phyloP scores from a whole-genome alignment of 192 early-diverging fungal genomes.

The Dissophora globulifera region DNA sequence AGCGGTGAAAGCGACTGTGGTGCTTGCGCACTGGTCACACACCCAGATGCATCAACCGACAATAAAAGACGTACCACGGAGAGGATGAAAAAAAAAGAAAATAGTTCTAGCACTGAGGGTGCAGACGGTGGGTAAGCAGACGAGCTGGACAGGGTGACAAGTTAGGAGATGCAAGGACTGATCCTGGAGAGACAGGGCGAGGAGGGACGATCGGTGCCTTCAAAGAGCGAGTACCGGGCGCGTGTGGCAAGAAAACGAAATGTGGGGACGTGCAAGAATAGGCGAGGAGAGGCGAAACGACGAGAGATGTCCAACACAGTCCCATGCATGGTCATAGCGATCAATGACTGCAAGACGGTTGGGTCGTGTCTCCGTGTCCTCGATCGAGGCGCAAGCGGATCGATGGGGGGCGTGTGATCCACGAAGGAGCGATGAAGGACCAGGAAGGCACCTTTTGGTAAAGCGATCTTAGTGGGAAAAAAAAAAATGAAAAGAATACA shows the following conservation, averaged over 20 bases:
- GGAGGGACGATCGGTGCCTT: conserved; percentile 10
- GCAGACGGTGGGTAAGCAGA: background rate
- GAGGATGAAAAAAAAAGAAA: background rate
- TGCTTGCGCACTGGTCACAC: background rate
- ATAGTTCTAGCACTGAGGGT: too few relatives aligned
- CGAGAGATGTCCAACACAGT: background rate
- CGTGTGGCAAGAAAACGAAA: background rate
- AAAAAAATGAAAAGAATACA: too few relatives aligned
- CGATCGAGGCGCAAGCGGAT: background rate
- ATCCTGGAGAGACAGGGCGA: background rate
- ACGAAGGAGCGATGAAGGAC: too few relatives aligned
- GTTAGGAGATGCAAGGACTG: background rate
- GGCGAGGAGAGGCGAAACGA: background rate
- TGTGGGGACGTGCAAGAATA: background rate
- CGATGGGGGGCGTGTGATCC: background rate
- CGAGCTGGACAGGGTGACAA: background rate
- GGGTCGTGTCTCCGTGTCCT: background rate
- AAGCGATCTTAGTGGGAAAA: too few relatives aligned
- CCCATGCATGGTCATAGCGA: conserved; percentile 19
- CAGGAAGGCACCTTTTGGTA: too few relatives aligned
- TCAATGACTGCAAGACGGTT: background rate
- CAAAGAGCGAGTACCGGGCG: background rate
- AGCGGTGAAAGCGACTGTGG: background rate
- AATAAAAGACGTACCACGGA: background rate
- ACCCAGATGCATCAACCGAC: conserved; percentile 1